Base-by-base conservation (phyloP, 352 stramenopile species). In the Plasmopara viticola region DNA sequence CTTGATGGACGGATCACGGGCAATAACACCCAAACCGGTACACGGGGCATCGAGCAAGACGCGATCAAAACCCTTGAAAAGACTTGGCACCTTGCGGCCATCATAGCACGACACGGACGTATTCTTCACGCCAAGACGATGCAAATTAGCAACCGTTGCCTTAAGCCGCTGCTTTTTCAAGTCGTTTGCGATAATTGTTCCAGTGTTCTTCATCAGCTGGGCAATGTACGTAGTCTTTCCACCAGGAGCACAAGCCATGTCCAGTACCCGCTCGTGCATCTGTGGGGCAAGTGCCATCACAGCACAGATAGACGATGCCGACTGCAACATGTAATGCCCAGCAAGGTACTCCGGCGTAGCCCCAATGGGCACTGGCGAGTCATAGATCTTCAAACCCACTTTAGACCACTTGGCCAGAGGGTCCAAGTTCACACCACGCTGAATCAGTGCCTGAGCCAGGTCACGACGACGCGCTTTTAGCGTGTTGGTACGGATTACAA, bases 251-350 rank as follows among this genome's bases (percentile, higher is more conserved):
- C 94, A 94, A 34, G 88, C 95, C 94, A 99, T 98, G 72, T 99
- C 97, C 35, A 99, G 66, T 48, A 99, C 84, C 15, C 93, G 83
- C 79, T 99, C 97, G 51, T 94, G 87, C 56, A 97, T 92, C 76
- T 99, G 86, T 38, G 97, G 97, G 13, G 78, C 90, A 31, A 99
- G 74, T 14, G 97, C 96, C 79, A 99, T 97, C 9, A 99, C 96
- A 4, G 97, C 94, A 68, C 95, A 98, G 69, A 99, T 98, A 0
- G 95, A 99, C 28, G 96, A 97, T 6, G 97, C 97, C 55, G 92
- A 98, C 66, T 99, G 95, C 47, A 99, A 87, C 95, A 99, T 99
- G 80, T 99, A 99, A 74, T 99, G 96, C 12, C 97, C 97, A 0
- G 95, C 94, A 34, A 99, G 84, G 80, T 99, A 99, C 72, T 99